A percentile compares a stretch with the other conserved stretches of the same genome.
Evolutionary conservation across 75 land plant species (phyloP).

Genomic region (Picea glauca): DNA sequence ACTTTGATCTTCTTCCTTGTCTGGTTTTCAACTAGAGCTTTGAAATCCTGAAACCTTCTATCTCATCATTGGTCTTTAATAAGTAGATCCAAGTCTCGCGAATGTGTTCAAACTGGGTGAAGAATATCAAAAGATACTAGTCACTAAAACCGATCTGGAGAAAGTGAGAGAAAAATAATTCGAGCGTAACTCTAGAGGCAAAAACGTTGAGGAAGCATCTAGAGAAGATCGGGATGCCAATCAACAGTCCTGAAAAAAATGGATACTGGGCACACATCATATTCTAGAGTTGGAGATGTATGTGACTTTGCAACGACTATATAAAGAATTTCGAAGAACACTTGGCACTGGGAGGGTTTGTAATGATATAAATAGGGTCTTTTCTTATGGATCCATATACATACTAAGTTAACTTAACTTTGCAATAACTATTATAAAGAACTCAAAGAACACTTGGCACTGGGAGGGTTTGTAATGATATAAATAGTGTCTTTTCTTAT

Average conservation of each 20-base stretch:
- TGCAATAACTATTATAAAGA: not conserved
- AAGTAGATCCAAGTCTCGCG: not conserved
- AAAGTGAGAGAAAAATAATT: slow-evolving; percentile 65
- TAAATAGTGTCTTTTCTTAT: no score
- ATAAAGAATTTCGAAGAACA: no score
- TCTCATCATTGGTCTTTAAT: no score
- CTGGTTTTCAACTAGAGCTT: no score
- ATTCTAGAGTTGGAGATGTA: slow-evolving; percentile 76
- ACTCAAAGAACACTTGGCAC: no score
- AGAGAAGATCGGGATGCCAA: slow-evolving; percentile 67
- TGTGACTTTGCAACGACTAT: not conserved
- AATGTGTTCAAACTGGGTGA: not conserved
- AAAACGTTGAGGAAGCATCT: slow-evolving; percentile 64
- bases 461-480: not conserved
- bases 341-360: not conserved
- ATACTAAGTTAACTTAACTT: not conserved
- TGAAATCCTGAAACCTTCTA: no score
- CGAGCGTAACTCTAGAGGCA: slow-evolving; percentile 85
- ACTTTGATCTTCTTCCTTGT: no score
- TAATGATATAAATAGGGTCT: not conserved
- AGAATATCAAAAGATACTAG: not conserved
- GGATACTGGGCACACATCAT: slow-evolving; percentile 48
- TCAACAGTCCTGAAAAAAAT: slow-evolving; percentile 41
- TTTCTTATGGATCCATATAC: not conserved
- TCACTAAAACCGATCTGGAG: not conserved